phyloP scores from a whole-genome alignment of 352 stramenopile genomes.

The Peronospora farinosa region DNA sequence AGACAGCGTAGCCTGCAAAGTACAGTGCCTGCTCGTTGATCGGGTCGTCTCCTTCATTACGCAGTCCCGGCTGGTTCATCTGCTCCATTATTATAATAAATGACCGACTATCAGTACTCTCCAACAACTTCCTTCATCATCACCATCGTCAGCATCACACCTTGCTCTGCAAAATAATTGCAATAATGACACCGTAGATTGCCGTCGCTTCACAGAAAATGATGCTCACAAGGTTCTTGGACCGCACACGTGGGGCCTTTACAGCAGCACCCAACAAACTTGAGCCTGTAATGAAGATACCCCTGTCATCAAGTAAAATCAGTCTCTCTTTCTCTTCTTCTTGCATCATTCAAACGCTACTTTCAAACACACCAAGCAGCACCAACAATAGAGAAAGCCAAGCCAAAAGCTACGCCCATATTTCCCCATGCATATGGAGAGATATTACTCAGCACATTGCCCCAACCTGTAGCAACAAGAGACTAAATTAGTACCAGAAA shows the following conservation, averaged over 20 bases:
- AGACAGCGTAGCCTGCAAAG: conserved; percentile 98
- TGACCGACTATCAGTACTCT: conserved; percentile 2
- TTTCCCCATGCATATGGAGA: conserved; percentile 97
- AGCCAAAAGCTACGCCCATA: conserved; percentile 95
- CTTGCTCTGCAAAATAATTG: conserved; percentile 98
- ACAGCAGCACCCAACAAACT: conserved; percentile 96
- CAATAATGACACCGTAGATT: conserved; percentile 99
- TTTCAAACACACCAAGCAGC: conserved; percentile 83
- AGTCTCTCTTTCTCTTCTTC: background rate
- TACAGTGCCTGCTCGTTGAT: conserved; percentile 82
- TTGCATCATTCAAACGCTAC: background rate
- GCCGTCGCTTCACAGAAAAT: conserved; percentile 99
- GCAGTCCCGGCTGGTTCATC: conserved; percentile 75
- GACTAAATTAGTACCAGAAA: background rate
- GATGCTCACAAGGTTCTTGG: conserved; percentile 99
- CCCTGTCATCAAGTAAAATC: conserved; percentile 37
- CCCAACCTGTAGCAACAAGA: conserved; percentile 54
- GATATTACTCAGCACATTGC: conserved; percentile 96
- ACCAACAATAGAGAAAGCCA: conserved; percentile 95
- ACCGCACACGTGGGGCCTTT: conserved; percentile 97
- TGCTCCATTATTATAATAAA: conserved; percentile 7
- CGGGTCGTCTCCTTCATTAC: conserved; percentile 49
- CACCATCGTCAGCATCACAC: conserved; percentile 29
- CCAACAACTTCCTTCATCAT: background rate
- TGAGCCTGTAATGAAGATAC: conserved; percentile 91